Evolutionary conservation across 441 rosid species (phyloP).

Genomic region (Adansonia gregorii): DNA sequence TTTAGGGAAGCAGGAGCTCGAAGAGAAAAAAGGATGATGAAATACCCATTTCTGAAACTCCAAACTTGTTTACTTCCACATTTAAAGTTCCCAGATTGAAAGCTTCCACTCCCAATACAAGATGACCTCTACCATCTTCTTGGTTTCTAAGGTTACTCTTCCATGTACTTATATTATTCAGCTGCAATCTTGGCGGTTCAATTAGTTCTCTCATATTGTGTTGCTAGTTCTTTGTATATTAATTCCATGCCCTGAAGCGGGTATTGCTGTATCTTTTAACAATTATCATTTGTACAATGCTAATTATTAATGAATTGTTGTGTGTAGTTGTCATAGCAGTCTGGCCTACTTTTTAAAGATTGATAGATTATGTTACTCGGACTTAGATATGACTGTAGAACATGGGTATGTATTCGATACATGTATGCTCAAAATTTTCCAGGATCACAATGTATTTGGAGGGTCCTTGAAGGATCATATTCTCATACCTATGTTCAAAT

Average conservation of each 20-base stretch:
- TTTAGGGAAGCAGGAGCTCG: conserved; percentile 51
- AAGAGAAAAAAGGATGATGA: conserved; percentile 59
- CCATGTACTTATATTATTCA: neutral
- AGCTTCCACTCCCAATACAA: conserved; percentile 12
- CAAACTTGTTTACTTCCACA: conserved; percentile 65
- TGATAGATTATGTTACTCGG: too few species aligned
- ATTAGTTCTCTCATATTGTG: conserved; percentile 13
- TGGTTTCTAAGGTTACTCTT: neutral
- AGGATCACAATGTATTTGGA: too few species aligned
- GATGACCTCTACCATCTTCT: conserved; percentile 27
- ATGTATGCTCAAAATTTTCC: too few species aligned
- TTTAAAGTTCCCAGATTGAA: conserved; percentile 85
- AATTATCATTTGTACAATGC: neutral
- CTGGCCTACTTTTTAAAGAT: too few species aligned
- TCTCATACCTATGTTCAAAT: too few species aligned
- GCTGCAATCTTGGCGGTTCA: conserved; percentile 1
- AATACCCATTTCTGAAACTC: conserved; percentile 41
- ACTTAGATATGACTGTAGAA: too few species aligned
- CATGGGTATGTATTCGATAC: too few species aligned
- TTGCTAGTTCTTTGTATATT: neutral
- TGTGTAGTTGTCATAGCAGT: neutral
- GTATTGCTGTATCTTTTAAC: neutral
- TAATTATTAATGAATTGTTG: neutral
- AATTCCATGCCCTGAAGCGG: neutral
- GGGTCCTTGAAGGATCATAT: too few species aligned